Evolutionary conservation across 2,329 filamentous ascomycete genomes (phyloP), one percentile per base, ranked within the genome.

Genomic region (Neobulgaria alba): DNA sequence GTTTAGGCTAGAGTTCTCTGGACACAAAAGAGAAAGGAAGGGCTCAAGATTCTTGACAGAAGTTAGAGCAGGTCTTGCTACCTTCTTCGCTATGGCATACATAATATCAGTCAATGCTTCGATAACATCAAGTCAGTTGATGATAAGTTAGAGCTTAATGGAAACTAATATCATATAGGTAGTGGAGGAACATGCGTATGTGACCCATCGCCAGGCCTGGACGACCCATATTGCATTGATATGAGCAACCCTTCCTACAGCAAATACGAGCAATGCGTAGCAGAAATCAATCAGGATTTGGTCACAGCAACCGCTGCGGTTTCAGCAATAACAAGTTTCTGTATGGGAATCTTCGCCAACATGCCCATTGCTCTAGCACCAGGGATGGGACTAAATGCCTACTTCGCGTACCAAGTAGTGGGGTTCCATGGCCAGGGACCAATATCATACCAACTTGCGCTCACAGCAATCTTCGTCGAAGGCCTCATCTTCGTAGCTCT

Each of bases 391-490:
- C 62, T 93, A 41, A 94, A 94, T 57, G 86, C 86, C 14, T 93
- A 93, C 61, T 93, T 93, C 57, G 75, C 86, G 18, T 93, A 84
- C 58, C 63, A 57, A 43, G 81, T 86, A 33, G 86, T 93, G 42
- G 87, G 87, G 3, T 77, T 69, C 55, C 80, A 89, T 58, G 87
- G 86, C 32, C 73, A 69, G 16, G 85, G 85, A 2, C 68, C 72
- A 26, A 79, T 93, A 7, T 77, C 85, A 1, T 94, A 85, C 58
- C 62, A 73, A 39, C 72, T 89, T 31, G 87, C 87, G 23, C 66
- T 93, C 29, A 92, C 86, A 3, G 86, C 87, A 39, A 87, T 92
- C 50, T 93, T 94, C 58, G 81, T 92, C 10, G 87, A 94, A 62
- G 87, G 87, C 29, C 85, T 84, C 61, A 79, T 93, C 47, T 94